Evolutionary conservation across 306 rosid species (phyloP).

Genomic region (Inga laurina): DNA sequence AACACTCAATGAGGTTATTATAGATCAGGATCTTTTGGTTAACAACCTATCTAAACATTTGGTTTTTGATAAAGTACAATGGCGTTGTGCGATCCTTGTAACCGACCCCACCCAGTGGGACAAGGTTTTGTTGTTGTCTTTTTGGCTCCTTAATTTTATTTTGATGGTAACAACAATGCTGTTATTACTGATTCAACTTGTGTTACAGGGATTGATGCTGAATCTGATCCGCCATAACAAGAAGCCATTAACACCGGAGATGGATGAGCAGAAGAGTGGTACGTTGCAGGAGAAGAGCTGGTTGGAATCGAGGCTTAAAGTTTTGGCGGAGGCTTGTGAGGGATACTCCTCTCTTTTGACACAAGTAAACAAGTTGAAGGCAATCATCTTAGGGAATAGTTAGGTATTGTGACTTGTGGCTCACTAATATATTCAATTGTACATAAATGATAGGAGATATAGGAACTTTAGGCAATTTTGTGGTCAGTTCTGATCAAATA

Average conservation of each 20-base stretch:
- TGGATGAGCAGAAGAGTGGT: conserved; percentile 27
- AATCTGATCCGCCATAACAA: conserved; percentile 56
- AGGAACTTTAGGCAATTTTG: background rate
- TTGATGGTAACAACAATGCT: conserved; percentile 1
- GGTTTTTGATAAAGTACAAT: no score
- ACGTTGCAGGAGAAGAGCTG: conserved; percentile 25
- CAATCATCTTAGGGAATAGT: conserved; percentile 33
- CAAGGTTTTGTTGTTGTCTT: no score
- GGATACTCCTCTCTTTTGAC: conserved; percentile 71
- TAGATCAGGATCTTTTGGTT: no score
- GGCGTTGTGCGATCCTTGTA: no score
- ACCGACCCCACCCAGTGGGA: no score
- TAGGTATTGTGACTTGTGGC: conserved; percentile 1
- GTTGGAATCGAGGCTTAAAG: conserved; percentile 57
- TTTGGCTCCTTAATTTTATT: background rate
- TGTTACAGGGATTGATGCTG: conserved; percentile 72
- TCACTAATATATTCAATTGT: conserved; percentile 6
- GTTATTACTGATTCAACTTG: conserved; percentile 23
- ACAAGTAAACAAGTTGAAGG: conserved; percentile 57
- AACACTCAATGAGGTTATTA: no score
- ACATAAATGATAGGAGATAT: conserved; percentile 10
- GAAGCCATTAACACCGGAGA: conserved; percentile 32
- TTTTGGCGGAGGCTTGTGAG: conserved; percentile 73
- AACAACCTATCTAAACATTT: no score
- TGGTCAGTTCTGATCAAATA: background rate